Conservation (phyloP, 2,329 filamentous ascomycete genomes). For the Aspergillus fischeri region DNA sequence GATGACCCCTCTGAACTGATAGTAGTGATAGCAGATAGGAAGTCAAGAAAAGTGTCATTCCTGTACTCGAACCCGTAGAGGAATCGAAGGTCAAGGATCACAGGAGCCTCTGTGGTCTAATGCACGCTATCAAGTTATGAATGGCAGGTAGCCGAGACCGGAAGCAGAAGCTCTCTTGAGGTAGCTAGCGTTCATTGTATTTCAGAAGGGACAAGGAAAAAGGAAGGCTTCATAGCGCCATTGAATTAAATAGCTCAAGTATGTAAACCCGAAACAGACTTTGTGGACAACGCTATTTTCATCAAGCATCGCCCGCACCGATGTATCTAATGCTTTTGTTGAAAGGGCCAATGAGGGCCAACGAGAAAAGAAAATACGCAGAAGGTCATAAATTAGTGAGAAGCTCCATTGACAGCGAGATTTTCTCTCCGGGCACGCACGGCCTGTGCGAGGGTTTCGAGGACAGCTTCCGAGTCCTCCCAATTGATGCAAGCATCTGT, state of each 20-base stretch:
- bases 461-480: slow-evolving; percentile 78
- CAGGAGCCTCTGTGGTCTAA: neutral
- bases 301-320: neutral
- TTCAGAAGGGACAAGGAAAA: neutral
- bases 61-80: neutral
- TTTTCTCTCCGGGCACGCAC: slow-evolving; percentile 68
- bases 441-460: slow-evolving; percentile 73
- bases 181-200: neutral
- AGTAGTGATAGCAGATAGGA: too few species aligned
- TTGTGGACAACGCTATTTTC: neutral
- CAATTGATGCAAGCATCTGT: slow-evolving; percentile 96
- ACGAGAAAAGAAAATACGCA: too few species aligned
- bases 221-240: neutral
- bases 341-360: neutral
- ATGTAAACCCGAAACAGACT: neutral
- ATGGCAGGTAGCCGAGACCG: neutral
- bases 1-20: too few species aligned
- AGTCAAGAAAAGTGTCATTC: neutral
- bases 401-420: slow-evolving; percentile 15
- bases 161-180: neutral
- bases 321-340: neutral
- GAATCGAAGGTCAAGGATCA: neutral
- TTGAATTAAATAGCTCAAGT: neutral
- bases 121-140: neutral
- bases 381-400: neutral